Evolutionary conservation across 73 alveolate species (phyloP).

Genomic region (Paramecium sonneborni): DNA sequence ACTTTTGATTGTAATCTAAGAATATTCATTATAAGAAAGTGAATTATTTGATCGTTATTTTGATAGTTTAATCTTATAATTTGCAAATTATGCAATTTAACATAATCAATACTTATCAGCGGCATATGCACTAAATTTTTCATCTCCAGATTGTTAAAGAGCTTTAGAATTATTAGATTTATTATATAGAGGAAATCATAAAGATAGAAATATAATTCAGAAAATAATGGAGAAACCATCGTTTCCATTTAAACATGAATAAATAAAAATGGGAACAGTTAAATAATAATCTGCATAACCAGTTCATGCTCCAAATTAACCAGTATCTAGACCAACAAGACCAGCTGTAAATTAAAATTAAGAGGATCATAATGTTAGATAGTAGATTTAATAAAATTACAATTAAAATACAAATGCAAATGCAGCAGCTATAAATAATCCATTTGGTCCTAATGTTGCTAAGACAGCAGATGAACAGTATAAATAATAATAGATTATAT

Average conservation of each 20-base stretch:
- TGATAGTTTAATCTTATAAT: background rate
- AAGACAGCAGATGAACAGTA: background rate
- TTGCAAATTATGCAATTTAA: background rate
- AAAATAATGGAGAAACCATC: background rate
- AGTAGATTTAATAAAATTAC: too few relatives aligned
- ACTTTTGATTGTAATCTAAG: background rate
- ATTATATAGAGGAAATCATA: background rate
- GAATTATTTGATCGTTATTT: background rate
- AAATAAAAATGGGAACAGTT: background rate
- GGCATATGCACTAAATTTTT: background rate
- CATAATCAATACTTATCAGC: background rate
- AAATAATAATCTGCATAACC: background rate
- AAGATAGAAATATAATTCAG: background rate
- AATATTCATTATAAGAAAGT: background rate
- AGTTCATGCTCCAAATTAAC: background rate
- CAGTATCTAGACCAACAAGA: conserved; percentile 9
- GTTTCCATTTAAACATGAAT: conserved; percentile 11
- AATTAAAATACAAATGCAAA: background rate
- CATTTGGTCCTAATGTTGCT: background rate
- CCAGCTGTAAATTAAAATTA: background rate
- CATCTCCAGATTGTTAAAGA: background rate
- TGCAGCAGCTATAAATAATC: background rate
- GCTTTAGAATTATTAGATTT: background rate
- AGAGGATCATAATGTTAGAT: too few relatives aligned
- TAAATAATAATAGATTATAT: background rate